These are phyloP conservation scores for Eimeria maxima DNA, from an alignment of 169 alveolate genomes.

Conservation along the genomic window DNA sequence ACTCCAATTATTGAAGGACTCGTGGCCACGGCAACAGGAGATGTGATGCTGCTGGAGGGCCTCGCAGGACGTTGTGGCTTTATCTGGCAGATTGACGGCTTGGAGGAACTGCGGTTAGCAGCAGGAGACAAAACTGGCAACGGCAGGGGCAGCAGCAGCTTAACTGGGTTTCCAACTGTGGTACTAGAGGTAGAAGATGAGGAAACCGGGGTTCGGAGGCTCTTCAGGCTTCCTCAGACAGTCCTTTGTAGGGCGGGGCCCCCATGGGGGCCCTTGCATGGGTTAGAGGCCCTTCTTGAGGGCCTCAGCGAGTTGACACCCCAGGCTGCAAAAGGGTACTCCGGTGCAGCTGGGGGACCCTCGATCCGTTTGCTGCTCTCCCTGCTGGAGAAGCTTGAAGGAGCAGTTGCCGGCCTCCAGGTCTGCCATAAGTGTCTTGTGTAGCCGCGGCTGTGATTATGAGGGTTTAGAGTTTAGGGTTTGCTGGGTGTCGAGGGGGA, in stretches of 20 bases:
- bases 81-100: conserved; percentile 79
- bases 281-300: conserved; percentile 54
- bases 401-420: conserved; percentile 78
- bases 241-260: conserved; percentile 67
- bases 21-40: conserved; percentile 31
- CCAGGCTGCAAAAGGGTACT: not conserved
- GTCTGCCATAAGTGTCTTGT: not conserved
- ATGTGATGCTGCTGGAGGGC: conserved; percentile 22
- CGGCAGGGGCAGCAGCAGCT: conserved; percentile 25
- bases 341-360: conserved; percentile 45
- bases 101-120: conserved; percentile 67
- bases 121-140: conserved; percentile 4
- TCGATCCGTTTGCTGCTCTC: conserved; percentile 22
- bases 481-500: not conserved
- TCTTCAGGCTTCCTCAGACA: conserved; percentile 52
- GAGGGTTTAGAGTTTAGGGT: not conserved
- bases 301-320: not conserved
- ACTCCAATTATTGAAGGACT: conserved; percentile 31
- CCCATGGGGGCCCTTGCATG: conserved; percentile 56
- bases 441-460: not conserved
- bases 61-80: conserved; percentile 80
- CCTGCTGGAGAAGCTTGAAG: conserved; percentile 43
- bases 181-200: conserved; percentile 57
- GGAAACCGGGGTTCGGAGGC: conserved; percentile 2
- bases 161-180: conserved; percentile 4